These are phyloP conservation scores for Diaporthe destruens DNA, from an alignment of 2,329 filamentous ascomycete genomes.

Conservation along the genomic window DNA sequence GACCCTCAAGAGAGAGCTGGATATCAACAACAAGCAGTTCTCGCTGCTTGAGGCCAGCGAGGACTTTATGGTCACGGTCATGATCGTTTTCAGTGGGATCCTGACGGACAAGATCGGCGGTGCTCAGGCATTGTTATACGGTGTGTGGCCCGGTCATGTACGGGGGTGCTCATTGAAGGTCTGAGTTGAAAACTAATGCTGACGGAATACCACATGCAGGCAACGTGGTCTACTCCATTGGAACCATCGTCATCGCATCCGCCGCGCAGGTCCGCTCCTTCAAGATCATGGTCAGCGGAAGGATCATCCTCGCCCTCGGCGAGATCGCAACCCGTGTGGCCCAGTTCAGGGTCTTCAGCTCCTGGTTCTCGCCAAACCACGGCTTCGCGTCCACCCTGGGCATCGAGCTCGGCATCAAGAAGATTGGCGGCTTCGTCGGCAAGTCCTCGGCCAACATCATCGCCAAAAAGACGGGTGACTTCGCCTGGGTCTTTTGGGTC, in stretches of 20 bases:
- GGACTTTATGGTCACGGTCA: constrained; percentile 70
- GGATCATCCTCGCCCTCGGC: constrained; percentile 68
- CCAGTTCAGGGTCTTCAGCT: constrained; percentile 75
- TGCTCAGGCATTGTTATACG: constrained; percentile 51
- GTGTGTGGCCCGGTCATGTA: constrained; percentile 45
- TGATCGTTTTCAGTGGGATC: constrained; percentile 67
- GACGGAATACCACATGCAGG: constrained; percentile 64
- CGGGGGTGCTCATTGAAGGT: background rate
- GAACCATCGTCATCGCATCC: constrained; percentile 70
- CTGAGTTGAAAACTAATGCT: constrained; percentile 35
- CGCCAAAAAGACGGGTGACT: constrained; percentile 67
- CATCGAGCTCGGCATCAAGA: constrained; percentile 71
- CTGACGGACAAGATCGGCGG: constrained; percentile 71
- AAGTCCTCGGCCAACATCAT: constrained; percentile 72
- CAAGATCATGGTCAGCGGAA: constrained; percentile 70
- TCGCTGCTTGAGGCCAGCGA: constrained; percentile 70
- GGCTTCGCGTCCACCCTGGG: constrained; percentile 73
- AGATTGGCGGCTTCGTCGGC: constrained; percentile 71
- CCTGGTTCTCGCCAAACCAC: constrained; percentile 72
- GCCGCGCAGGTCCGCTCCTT: constrained; percentile 68
- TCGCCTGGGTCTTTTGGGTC: constrained; percentile 73
- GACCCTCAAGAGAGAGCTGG: constrained; percentile 8
- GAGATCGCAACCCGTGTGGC: constrained; percentile 74
- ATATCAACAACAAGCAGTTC: constrained; percentile 70
- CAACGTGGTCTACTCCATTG: constrained; percentile 70